Conservation (phyloP, 1,284 basidiomycete species). For the Serendipita sp. region DNA sequence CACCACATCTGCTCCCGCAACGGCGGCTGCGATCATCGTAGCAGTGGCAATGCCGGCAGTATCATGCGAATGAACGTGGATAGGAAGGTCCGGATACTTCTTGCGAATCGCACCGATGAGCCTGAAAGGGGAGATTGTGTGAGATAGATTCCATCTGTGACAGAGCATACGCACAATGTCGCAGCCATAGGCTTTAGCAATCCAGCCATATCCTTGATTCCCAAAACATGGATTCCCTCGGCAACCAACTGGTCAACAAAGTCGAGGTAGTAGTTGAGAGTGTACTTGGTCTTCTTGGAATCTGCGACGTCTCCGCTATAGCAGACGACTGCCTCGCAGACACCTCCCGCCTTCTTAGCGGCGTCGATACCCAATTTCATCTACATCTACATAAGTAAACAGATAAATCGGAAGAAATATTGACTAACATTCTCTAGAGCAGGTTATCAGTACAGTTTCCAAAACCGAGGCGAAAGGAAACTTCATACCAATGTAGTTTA, state of each 20-base stretch:
- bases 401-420: background rate
- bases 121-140: constrained; percentile 25
- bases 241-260: constrained; percentile 88
- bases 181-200: constrained; percentile 92
- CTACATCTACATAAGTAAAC: constrained; percentile 26
- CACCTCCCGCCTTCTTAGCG: constrained; percentile 98
- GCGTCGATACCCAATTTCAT: constrained; percentile 96
- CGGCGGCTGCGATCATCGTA: constrained; percentile 90
- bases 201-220: constrained; percentile 99
- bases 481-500: constrained; percentile 88
- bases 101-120: constrained; percentile 89
- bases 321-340: constrained; percentile 94
- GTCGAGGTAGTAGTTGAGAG: constrained; percentile 93
- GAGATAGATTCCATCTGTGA: constrained; percentile 2
- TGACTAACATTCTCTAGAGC: constrained; percentile 14
- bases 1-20: constrained; percentile 93
- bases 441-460: background rate
- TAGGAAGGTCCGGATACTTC: constrained; percentile 93
- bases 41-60: constrained; percentile 97
- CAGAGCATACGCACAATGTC: constrained; percentile 42
- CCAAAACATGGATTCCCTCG: constrained; percentile 94
- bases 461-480: background rate
- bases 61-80: constrained; percentile 99
- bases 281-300: constrained; percentile 95
- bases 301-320: constrained; percentile 97